These are phyloP conservation scores for Trametes cubensis DNA, from an alignment of 768 basidiomycete genomes.

Conservation along the genomic window DNA sequence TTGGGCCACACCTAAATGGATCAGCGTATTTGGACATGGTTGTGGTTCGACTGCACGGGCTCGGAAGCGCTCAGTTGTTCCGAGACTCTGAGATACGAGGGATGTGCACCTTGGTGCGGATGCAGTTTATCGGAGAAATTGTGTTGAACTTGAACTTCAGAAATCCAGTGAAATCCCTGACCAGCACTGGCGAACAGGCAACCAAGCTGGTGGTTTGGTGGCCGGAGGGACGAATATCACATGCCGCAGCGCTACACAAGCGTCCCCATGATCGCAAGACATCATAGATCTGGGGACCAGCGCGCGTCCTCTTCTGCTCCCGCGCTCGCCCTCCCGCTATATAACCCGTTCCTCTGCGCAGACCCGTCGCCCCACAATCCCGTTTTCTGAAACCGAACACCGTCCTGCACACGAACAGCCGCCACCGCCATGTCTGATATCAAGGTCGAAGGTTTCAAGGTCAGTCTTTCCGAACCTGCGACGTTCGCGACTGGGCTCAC, in stretches of 20 bases:
- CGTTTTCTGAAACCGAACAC: conserved; percentile 2
- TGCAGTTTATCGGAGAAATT: background rate
- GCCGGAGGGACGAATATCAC: conserved; percentile 13
- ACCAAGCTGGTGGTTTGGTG: background rate
- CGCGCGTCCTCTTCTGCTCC: conserved; percentile 13
- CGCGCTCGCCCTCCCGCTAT: conserved; percentile 10
- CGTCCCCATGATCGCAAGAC: conserved; percentile 22
- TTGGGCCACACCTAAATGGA: background rate
- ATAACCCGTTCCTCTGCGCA: conserved; percentile 4
- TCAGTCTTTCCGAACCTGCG: conserved; percentile 26
- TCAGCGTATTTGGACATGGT: background rate
- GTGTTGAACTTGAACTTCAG: background rate
- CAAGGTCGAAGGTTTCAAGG: conserved; percentile 78
- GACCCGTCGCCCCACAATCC: background rate
- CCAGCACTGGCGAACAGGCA: background rate
- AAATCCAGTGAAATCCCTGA: too few species aligned
- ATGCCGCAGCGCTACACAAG: conserved; percentile 19
- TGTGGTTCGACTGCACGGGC: background rate
- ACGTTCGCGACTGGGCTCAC: background rate
- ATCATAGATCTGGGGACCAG: conserved; percentile 15
- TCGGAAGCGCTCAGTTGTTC: too few species aligned
- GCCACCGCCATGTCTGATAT: conserved; percentile 61
- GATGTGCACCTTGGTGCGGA: background rate
- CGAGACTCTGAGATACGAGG: too few species aligned
- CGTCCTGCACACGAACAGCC: background rate